Evolutionary conservation across 1,284 basidiomycete species (phyloP).

Genomic region (Heterobasidion irregulare): DNA sequence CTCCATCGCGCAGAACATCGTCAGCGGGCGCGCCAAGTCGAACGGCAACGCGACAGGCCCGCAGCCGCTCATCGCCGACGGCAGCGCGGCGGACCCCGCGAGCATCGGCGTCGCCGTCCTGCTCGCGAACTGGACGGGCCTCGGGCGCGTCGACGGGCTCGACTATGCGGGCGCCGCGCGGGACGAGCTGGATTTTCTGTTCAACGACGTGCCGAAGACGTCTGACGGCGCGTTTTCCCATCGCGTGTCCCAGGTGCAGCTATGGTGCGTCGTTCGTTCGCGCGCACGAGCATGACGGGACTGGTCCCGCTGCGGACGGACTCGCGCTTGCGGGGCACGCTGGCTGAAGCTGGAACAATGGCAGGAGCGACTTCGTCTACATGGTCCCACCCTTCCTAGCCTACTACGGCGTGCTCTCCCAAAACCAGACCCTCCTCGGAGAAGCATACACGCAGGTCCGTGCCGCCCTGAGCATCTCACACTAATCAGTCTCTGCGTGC

Average conservation of each 20-base stretch:
- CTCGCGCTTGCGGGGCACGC: too few species aligned
- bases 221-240: constrained; percentile 79
- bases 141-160: constrained; percentile 14
- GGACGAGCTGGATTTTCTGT: constrained; percentile 66
- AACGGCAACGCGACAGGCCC: constrained; percentile 34
- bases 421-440: constrained; percentile 59
- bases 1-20: constrained; percentile 46
- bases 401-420: constrained; percentile 71
- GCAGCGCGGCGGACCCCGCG: constrained; percentile 75
- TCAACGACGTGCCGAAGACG: constrained; percentile 54
- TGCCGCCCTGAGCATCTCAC: background rate
- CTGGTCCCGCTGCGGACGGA: background rate
- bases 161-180: constrained; percentile 57
- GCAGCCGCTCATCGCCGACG: constrained; percentile 43
- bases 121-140: constrained; percentile 67
- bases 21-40: constrained; percentile 33
- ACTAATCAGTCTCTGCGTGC: background rate
- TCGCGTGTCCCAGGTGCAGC: constrained; percentile 52
- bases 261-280: constrained; percentile 43
- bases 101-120: constrained; percentile 76
- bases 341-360: too few species aligned
- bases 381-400: constrained; percentile 93
- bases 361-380: constrained; percentile 72
- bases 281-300: background rate
- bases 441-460: constrained; percentile 57